Base-by-base conservation (phyloP, 148 eudicot species). In the Chenopodium berlandieri region DNA sequence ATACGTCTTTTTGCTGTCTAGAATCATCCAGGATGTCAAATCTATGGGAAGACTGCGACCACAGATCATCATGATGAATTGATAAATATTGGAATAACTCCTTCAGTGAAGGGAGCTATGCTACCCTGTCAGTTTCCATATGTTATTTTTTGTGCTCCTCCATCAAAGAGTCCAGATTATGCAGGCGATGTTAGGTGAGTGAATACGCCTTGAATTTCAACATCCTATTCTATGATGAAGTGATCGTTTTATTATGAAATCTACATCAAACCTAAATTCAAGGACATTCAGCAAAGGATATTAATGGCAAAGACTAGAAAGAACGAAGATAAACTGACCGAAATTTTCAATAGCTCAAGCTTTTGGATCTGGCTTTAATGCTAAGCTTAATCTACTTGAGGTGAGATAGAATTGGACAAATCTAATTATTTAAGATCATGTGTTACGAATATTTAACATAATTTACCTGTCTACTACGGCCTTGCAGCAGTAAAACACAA, bases 131-230 rank as follows among this genome's bases (percentile, higher is more conserved):
- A 83, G 86, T 91, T 90, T 82, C 90, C 97, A 4, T 90, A 89
- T 86, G 94, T 94, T 81, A 89, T 94, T 17, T 94, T 94, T 71
- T 94, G 98, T 86, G 98, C 98, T 80, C 98, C 98, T 56, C 97
- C 98, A 27, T 87, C 81, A 34, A 83, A 82, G 40, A 88, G 82
- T 67, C 71, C 80, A 12, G 97, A 94, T 86, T 94, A 94, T 84
- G 79, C 94, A 47, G 90, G 92, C 72, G 98, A 94, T 82, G 84
- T 94, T 75, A 89, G 90, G 98, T 92, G 69, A 80, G 50, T 20
- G 40, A 22, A 20, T 77, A 74, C 34, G 32, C 4, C 44, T 69
- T 48, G 4, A 70, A 32, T 69, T 54, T 22, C 31, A n/a, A n/a
- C 20, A 75, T 73, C 27, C 25, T n/a, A 9, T 58, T 52, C 75